A percentile compares a stretch with the other conserved stretches of the same genome.
phyloP scores from a whole-genome alignment of 257 asterid species.

The Anisodus acutangulus region DNA sequence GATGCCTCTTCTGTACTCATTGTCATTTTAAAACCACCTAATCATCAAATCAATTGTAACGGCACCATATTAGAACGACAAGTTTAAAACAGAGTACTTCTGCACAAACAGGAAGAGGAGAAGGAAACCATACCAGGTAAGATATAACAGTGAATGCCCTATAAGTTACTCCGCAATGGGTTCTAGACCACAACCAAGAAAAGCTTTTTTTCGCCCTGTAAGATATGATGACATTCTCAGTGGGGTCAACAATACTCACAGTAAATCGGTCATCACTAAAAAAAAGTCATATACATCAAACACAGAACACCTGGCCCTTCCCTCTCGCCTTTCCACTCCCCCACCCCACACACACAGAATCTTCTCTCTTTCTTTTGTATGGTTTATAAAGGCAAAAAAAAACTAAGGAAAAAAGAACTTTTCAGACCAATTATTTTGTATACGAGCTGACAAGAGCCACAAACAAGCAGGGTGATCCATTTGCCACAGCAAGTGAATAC shows the following conservation, averaged over 20 bases:
- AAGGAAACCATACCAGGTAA: conserved; percentile 7
- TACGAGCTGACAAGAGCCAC: neutral
- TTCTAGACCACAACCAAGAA: conserved; percentile 17
- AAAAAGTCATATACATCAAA: neutral
- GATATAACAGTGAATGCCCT: conserved; percentile 19
- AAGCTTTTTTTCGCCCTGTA: neutral
- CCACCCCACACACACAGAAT: neutral
- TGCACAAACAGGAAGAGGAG: neutral
- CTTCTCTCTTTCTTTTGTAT: neutral
- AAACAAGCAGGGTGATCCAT: neutral
- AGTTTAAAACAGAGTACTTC: neutral
- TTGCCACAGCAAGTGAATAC: neutral
- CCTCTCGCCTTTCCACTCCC: neutral
- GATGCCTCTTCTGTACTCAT: conserved; percentile 43
- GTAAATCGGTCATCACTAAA: neutral
- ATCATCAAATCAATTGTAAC: conserved; percentile 27
- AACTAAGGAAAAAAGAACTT: neutral
- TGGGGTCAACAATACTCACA: neutral
- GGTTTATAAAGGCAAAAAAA: neutral
- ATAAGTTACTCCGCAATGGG: neutral
- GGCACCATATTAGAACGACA: conserved; percentile 24
- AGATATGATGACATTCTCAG: neutral
- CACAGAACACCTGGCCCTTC: neutral
- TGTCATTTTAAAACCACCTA: conserved; percentile 41
- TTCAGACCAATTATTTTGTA: neutral